These are phyloP conservation scores for Pleurostoma richardsiae DNA, from an alignment of 2,329 filamentous ascomycete genomes.

Conservation along the genomic window DNA sequence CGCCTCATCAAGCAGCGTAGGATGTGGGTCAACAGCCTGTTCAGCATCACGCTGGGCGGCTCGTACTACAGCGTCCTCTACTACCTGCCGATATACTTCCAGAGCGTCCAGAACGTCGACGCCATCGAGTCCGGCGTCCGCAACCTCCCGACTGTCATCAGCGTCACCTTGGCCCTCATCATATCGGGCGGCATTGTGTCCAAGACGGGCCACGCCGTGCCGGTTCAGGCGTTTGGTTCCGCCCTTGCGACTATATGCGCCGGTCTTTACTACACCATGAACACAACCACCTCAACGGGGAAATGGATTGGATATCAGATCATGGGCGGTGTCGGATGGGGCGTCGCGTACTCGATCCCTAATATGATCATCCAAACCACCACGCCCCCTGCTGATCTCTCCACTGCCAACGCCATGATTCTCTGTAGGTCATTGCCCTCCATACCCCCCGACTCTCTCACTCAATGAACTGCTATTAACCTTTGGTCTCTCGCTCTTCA, in stretches of 20 bases:
- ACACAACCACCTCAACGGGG: not conserved
- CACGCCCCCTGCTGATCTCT: not conserved
- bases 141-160: slow-evolving; percentile 33
- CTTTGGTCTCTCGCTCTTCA: not conserved
- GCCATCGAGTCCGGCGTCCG: slow-evolving; percentile 33
- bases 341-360: not conserved
- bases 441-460: not conserved
- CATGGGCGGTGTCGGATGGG: not conserved
- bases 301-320: slow-evolving; percentile 7
- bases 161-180: slow-evolving; percentile 28
- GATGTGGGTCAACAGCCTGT: slow-evolving; percentile 25
- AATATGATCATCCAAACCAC: not conserved
- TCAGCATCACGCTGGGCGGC: slow-evolving; percentile 22
- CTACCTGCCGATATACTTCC: slow-evolving; percentile 27
- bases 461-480: not conserved
- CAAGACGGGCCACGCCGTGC: slow-evolving; percentile 32
- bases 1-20: slow-evolving; percentile 33
- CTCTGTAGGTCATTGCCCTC: not conserved
- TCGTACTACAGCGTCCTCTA: slow-evolving; percentile 6
- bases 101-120: slow-evolving; percentile 30
- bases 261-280: slow-evolving; percentile 1
- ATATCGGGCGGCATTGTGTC: slow-evolving; percentile 26
- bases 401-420: not conserved
- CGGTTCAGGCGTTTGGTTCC: slow-evolving; percentile 21
- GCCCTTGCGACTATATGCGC: slow-evolving; percentile 4